A percentile compares a stretch with the other conserved stretches of the same genome.
Conservation (phyloP, 2,329 filamentous ascomycete genomes). For the Didymella keratinophila region DNA sequence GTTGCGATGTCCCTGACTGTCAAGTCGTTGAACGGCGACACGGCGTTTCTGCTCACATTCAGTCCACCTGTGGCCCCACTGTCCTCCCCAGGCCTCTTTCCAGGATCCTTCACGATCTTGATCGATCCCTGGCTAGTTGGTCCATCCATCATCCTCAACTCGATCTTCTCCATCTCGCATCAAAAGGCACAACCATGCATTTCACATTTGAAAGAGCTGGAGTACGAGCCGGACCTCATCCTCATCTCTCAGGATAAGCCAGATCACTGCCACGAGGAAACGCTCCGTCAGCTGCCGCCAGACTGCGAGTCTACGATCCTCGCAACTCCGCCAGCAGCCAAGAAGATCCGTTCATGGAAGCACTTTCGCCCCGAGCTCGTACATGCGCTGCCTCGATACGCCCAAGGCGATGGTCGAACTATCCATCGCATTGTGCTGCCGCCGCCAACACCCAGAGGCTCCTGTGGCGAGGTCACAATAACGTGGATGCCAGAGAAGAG, state of each 20-base stretch:
- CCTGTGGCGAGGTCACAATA: conserved; percentile 74
- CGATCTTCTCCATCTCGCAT: conserved; percentile 66
- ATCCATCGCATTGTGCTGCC: conserved; percentile 63
- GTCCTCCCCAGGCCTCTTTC: conserved; percentile 49
- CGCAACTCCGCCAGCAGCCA: conserved; percentile 70
- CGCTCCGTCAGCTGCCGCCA: conserved; percentile 68
- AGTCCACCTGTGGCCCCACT: conserved; percentile 59
- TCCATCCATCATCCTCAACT: conserved; percentile 66
- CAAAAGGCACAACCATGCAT: conserved; percentile 66
- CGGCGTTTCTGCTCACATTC: conserved; percentile 71
- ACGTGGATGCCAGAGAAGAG: conserved; percentile 68
- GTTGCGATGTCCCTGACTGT: conserved; percentile 68
- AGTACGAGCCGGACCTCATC: conserved; percentile 62
- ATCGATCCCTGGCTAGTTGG: conserved; percentile 76
- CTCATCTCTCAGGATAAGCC: conserved; percentile 68
- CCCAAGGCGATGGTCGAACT: conserved; percentile 49
- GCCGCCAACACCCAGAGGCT: conserved; percentile 60
- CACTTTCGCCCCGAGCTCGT: conserved; percentile 66
- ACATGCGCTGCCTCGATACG: conserved; percentile 55
- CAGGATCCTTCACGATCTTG: conserved; percentile 68
- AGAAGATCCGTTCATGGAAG: conserved; percentile 71
- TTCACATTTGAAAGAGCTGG: conserved; percentile 62
- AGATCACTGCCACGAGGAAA: conserved; percentile 75
- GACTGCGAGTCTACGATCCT: conserved; percentile 68
- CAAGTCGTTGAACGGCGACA: conserved; percentile 70